These are phyloP conservation scores for Globisporangium parvum DNA, from an alignment of 352 stramenopile genomes.

Conservation along the genomic window DNA sequence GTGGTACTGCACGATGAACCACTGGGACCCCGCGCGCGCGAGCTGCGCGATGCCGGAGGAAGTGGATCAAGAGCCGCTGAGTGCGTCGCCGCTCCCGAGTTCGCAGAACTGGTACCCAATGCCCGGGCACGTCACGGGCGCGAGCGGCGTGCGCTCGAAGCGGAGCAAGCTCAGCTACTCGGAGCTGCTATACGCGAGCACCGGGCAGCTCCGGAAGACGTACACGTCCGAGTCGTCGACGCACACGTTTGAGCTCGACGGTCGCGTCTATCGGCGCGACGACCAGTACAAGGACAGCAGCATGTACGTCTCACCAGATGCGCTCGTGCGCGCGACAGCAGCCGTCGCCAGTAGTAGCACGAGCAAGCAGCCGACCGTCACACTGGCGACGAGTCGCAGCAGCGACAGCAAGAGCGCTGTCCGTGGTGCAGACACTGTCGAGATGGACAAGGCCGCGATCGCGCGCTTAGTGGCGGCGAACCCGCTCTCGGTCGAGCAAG, in stretches of 20 bases:
- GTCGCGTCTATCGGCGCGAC: slow-evolving; percentile 59
- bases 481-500: slow-evolving; percentile 29
- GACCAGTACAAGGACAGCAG: slow-evolving; percentile 78
- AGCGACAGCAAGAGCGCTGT: neutral
- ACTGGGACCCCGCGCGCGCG: slow-evolving; percentile 84
- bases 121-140: slow-evolving; percentile 28
- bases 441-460: neutral
- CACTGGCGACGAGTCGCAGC: neutral
- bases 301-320: slow-evolving; percentile 66
- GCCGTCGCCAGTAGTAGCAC: neutral
- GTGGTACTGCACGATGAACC: slow-evolving; percentile 97
- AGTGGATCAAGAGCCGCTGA: slow-evolving; percentile 65
- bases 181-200: slow-evolving; percentile 74
- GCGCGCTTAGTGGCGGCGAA: neutral
- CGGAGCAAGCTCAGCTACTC: slow-evolving; percentile 79
- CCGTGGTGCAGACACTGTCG: no score
- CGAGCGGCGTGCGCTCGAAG: slow-evolving; percentile 24
- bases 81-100: slow-evolving; percentile 32
- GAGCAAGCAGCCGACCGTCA: neutral
- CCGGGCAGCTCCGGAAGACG: slow-evolving; percentile 73
- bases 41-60: slow-evolving; percentile 72
- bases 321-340: slow-evolving; percentile 15
- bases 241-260: slow-evolving; percentile 71
- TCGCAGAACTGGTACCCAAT: slow-evolving; percentile 59
- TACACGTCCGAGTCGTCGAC: slow-evolving; percentile 79